phyloP scores from a whole-genome alignment of 805 yeast species.

The Hanseniaspora singularis region DNA sequence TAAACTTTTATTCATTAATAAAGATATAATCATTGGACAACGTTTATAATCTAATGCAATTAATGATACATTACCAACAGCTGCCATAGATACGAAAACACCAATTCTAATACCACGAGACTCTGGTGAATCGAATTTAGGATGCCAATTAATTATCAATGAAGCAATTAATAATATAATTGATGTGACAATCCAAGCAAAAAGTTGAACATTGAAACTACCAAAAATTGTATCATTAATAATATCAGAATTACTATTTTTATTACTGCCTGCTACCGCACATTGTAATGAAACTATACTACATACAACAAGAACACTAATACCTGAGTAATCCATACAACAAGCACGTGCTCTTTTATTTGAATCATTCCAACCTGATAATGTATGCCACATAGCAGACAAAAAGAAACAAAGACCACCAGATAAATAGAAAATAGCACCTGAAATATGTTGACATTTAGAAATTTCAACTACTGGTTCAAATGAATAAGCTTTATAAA shows the following conservation, averaged over 20 bases:
- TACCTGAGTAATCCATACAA: slow-evolving; percentile 91
- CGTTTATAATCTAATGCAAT: slow-evolving; percentile 14
- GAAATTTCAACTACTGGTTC: slow-evolving; percentile 42
- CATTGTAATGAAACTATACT: slow-evolving; percentile 76
- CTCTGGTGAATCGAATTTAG: slow-evolving; percentile 78
- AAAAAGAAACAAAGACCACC: slow-evolving; percentile 66
- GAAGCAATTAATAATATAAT: slow-evolving; percentile 55
- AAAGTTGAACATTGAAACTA: slow-evolving; percentile 17
- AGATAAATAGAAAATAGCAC: slow-evolving; percentile 41
- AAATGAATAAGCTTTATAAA: slow-evolving; percentile 35
- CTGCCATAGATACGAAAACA: slow-evolving; percentile 69
- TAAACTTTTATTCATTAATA: slow-evolving; percentile 44
- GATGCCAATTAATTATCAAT: slow-evolving; percentile 78
- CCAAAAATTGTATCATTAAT: no score
- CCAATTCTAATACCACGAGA: slow-evolving; percentile 65
- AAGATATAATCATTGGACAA: no score
- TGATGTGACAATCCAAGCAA: background rate
- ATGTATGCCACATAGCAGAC: slow-evolving; percentile 86
- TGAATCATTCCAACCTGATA: slow-evolving; percentile 59
- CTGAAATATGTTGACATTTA: slow-evolving; percentile 34
- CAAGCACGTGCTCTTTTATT: slow-evolving; percentile 62
- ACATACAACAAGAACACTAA: slow-evolving; percentile 78
- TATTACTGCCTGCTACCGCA: no score
- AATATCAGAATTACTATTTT: no score
- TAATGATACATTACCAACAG: slow-evolving; percentile 59